Base-by-base conservation (phyloP, 108 stramenopile genomes). In the Asterionellopsis glacialis region DNA sequence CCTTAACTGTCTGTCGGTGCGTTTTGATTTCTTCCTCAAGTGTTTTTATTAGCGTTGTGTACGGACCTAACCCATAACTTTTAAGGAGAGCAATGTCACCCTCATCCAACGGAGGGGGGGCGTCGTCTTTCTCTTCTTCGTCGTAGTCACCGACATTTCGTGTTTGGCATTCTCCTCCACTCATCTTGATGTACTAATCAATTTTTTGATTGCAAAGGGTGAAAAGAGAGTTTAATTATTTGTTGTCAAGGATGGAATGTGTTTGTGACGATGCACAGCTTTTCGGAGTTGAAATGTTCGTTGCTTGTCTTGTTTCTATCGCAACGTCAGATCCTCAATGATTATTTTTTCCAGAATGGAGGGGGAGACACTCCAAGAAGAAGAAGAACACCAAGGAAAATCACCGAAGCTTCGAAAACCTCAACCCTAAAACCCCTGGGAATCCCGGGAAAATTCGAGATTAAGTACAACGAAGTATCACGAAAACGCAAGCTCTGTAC, bases 21-120 rank as follows among this genome's bases (percentile, higher is more conserved):
- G 79, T 92, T 64, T 91, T 95, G 66, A 99, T 98, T 57, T 98
- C 97, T 56, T 96, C 94, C 68, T 99, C 99, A 57, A 92, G 66
- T 39, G 81, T 67, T 75, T 98, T 99, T 59, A 99, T 97, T 26
- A 80, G 45, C 33, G 64, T 73, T 26, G 91, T 85, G 83, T 98
- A 99, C 15, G 99, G 97, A 14, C 99, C 99, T 19, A 95, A 70
- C 42, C 97, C 99, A 70, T 99, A 98, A 21, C 92, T 84, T 80
- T 99, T 98, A 28, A 99, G 80, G 9, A 99, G 84, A 26, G 93
- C 96, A 69, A 99, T 99, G 75, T 99, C 98, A 11, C 90, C 96
- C 57, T 87, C 94, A 68, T 98, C 97, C 57, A 98, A 88, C n/a
- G 96, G 94, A 11, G 94, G 89, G 33, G 91, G 89, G 33, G 88